Percentiles rank a stretch among this genome's conserved stretches.
phyloP scores from a whole-genome alignment of 805 yeast species.

The Pichia occidentalis region DNA sequence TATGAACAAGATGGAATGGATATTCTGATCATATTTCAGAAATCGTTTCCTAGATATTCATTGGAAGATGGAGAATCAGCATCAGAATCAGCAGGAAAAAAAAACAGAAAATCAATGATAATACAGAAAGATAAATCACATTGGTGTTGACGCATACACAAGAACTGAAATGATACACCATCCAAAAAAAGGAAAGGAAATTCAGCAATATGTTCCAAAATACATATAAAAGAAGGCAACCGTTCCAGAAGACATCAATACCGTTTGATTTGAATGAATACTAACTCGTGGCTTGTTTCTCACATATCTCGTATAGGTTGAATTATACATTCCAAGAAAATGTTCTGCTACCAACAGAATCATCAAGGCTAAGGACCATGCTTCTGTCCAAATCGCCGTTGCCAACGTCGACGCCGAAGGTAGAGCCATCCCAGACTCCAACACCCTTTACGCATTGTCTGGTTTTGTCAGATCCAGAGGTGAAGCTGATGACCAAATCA shows the following conservation, averaged over 20 bases:
- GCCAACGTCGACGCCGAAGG: slow-evolving; percentile 98
- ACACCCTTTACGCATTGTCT: slow-evolving; percentile 92
- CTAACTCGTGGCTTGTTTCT: slow-evolving; percentile 25
- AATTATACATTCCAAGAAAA: slow-evolving; percentile 99
- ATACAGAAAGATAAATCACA: too few relatives aligned
- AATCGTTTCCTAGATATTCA: too few relatives aligned
- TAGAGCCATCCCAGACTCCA: slow-evolving; percentile 83
- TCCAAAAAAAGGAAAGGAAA: too few relatives aligned
- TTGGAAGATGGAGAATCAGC: too few relatives aligned
- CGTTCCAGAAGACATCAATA: neutral
- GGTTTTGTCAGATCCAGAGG: slow-evolving; percentile 99
- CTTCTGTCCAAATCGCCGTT: slow-evolving; percentile 97
- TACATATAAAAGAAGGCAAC: too few relatives aligned
- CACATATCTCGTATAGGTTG: slow-evolving; percentile 58
- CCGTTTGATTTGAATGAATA: neutral
- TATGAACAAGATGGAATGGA: too few relatives aligned
- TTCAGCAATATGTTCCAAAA: too few relatives aligned
- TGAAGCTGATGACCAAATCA: slow-evolving; percentile 98
- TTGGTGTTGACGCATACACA: too few relatives aligned
- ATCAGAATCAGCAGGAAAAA: too few relatives aligned
- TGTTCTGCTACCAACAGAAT: slow-evolving; percentile 99
- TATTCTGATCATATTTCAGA: too few relatives aligned
- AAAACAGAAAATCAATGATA: too few relatives aligned
- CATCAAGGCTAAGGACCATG: slow-evolving; percentile 99
- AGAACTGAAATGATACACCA: too few relatives aligned